Conservation (phyloP, 257 asterid species). For the Primulina huaijiensis region DNA sequence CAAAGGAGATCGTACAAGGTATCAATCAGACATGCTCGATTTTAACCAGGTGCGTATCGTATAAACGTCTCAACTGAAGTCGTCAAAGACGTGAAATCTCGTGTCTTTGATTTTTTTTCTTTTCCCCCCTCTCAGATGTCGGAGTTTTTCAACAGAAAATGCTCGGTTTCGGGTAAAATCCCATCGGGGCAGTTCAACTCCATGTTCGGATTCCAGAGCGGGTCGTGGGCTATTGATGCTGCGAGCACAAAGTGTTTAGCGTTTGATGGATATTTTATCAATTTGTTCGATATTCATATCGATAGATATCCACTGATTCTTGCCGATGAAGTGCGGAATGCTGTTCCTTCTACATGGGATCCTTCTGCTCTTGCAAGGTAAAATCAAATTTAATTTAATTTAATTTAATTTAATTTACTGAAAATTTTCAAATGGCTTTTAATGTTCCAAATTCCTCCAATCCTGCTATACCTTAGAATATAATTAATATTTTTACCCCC, state of each 20-base stretch:
- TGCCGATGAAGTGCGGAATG: slow-evolving; percentile 55
- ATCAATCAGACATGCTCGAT: slow-evolving; percentile 73
- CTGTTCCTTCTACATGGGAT: slow-evolving; percentile 90
- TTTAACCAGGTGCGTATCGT: slow-evolving; percentile 60
- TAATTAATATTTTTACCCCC: too few relatives aligned
- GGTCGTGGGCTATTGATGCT: slow-evolving; percentile 83
- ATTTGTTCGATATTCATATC: slow-evolving; percentile 51
- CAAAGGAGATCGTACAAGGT: slow-evolving; percentile 84
- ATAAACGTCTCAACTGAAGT: too few relatives aligned
- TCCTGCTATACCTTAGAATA: too few relatives aligned
- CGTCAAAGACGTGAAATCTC: too few relatives aligned
- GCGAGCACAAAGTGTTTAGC: slow-evolving; percentile 53
- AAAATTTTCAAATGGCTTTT: too few relatives aligned
- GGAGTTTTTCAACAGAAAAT: slow-evolving; percentile 61
- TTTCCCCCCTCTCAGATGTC: slow-evolving; percentile 54
- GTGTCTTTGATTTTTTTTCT: too few relatives aligned
- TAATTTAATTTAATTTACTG: neutral
- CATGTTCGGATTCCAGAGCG: slow-evolving; percentile 77
- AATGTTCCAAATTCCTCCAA: too few relatives aligned
- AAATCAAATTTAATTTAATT: neutral
- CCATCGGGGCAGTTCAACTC: slow-evolving; percentile 88
- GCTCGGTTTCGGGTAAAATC: slow-evolving; percentile 74
- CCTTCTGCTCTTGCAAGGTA: slow-evolving; percentile 92
- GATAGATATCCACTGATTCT: slow-evolving; percentile 73
- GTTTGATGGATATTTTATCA: slow-evolving; percentile 74